A percentile compares a stretch with the other conserved stretches of the same genome.
Conservation (phyloP, 768 basidiomycete genomes). For the Lentinula lateritia region DNA sequence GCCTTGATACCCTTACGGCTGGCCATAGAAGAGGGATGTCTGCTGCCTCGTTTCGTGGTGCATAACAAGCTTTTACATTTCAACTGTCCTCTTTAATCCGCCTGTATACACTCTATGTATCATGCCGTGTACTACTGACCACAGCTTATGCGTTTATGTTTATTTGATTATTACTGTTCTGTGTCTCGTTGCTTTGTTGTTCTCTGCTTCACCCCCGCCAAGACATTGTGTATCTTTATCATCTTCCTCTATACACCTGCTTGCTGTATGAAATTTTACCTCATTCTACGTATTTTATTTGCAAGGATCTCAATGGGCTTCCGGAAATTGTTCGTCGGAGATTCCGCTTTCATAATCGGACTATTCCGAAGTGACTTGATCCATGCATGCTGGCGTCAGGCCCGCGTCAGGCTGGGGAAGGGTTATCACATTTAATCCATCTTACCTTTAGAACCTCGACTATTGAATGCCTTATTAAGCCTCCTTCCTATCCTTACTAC, state of each 20-base stretch:
- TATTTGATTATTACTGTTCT: constrained; percentile 9
- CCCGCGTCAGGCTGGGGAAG: not conserved
- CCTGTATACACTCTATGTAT: not conserved
- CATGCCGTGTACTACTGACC: not conserved
- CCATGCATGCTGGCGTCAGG: not conserved
- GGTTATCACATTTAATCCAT: not conserved
- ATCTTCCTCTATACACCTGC: not conserved
- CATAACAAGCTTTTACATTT: constrained; percentile 15
- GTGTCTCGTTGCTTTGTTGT: constrained; percentile 9
- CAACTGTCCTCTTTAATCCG: not conserved
- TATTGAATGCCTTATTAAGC: not conserved
- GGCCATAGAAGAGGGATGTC: constrained; percentile 51
- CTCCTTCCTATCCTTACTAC: constrained; percentile 5
- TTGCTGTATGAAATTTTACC: constrained; percentile 6
- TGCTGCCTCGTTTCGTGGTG: constrained; percentile 42
- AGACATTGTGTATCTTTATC: constrained; percentile 4
- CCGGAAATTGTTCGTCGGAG: not conserved
- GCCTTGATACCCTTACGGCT: constrained; percentile 24
- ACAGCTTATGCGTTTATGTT: constrained; percentile 18
- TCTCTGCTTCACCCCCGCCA: not conserved
- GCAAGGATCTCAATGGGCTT: not conserved
- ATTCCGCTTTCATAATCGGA: not conserved
- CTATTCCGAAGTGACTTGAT: not conserved
- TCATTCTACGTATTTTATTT: not conserved
- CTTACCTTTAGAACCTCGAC: not conserved